Evolutionary conservation across 177 flowering plant genomes (phyloP).

Genomic region (Vitis hybrid): DNA sequence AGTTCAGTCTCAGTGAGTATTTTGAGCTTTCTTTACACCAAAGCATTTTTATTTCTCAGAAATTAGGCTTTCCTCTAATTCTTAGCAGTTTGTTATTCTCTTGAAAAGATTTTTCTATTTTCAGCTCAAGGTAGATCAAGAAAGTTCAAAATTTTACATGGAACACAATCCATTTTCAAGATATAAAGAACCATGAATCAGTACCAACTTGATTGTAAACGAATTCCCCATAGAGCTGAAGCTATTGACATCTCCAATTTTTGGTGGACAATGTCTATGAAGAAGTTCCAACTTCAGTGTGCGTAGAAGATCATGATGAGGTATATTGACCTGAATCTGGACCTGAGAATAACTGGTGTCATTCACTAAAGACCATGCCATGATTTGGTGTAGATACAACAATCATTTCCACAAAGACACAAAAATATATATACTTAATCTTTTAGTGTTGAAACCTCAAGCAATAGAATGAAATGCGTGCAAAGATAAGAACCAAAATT

Average conservation of each 20-base stretch:
- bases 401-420: neutral
- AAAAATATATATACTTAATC: neutral
- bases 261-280: constrained; percentile 38
- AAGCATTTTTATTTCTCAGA: neutral
- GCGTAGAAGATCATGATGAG: constrained; percentile 49
- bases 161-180: neutral
- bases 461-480: too few relatives aligned
- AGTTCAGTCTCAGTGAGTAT: too few relatives aligned
- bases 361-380: neutral
- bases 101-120: neutral
- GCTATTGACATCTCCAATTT: constrained; percentile 24
- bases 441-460: too few relatives aligned
- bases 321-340: constrained; percentile 43
- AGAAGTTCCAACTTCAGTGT: constrained; percentile 57
- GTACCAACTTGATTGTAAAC: constrained; percentile 76
- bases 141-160: neutral
- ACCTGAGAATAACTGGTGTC: constrained; percentile 39
- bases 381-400: neutral
- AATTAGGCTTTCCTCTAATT: neutral
- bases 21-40: too few relatives aligned
- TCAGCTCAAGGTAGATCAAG: neutral
- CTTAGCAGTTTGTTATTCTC: neutral
- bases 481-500: too few relatives aligned
- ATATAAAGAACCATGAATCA: constrained; percentile 9
- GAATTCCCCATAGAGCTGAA: constrained; percentile 31